Percentiles rank a stretch among this genome's conserved stretches.
Conservation (phyloP, 2,329 filamentous ascomycete genomes). For the Ascochyta rabiei region DNA sequence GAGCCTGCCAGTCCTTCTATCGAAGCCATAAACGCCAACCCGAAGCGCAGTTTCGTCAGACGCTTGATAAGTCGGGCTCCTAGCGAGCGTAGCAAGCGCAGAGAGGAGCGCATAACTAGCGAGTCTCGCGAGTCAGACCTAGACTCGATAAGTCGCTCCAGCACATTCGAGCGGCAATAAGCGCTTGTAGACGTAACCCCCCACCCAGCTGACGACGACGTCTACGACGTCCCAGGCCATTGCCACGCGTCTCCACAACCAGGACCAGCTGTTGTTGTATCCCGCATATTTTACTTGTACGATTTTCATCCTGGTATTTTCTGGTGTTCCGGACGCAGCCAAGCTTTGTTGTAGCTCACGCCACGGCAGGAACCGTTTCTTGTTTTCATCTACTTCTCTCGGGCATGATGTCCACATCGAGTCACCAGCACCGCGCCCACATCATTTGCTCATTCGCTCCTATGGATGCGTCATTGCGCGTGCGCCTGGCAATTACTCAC, state of each 20-base stretch:
- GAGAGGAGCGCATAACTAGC: conserved; percentile 38
- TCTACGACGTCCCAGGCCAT: conserved; percentile 3
- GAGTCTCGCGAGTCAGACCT: conserved; percentile 43
- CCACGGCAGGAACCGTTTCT: conserved; percentile 17
- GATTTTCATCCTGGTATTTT: conserved; percentile 20
- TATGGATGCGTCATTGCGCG: conserved; percentile 1
- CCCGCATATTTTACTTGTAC: conserved; percentile 30
- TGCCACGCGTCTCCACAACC: conserved; percentile 25
- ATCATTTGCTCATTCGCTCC: conserved; percentile 3
- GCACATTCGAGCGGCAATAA: conserved; percentile 42
- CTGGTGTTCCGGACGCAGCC: conserved; percentile 18
- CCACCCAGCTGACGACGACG: conserved; percentile 30
- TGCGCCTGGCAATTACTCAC: neutral
- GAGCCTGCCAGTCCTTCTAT: conserved; percentile 38
- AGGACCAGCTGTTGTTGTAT: conserved; percentile 22
- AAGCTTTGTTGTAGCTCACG: conserved; percentile 9
- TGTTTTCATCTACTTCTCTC: conserved; percentile 14
- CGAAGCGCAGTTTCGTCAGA: conserved; percentile 47
- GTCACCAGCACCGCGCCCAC: conserved; percentile 12
- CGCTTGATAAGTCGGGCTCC: conserved; percentile 52
- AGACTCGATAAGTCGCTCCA: conserved; percentile 44
- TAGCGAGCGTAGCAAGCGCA: conserved; percentile 50
- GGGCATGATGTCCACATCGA: conserved; percentile 15
- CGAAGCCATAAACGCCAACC: conserved; percentile 40
- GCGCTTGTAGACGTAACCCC: conserved; percentile 22